Evolutionary conservation across 495 filamentous ascomycete genomes (phyloP).

Genomic region (Neurospora terricola): DNA sequence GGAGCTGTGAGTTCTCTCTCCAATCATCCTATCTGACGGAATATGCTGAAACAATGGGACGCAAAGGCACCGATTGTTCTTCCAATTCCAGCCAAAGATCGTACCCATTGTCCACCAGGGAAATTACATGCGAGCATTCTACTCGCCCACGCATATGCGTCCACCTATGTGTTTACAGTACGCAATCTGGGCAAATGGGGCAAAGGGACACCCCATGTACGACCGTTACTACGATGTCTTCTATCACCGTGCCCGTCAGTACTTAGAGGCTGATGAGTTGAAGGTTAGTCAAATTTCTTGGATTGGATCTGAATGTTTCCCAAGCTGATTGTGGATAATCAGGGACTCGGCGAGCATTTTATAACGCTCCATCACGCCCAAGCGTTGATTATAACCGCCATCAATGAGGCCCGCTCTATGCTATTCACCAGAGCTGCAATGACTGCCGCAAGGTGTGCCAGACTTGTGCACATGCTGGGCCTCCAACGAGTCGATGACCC

Average conservation of each 20-base stretch:
- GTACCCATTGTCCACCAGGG: conserved; percentile 32
- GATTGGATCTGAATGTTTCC: neutral
- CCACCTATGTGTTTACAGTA: conserved; percentile 42
- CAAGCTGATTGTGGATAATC: conserved; percentile 1
- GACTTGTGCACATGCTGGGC: conserved; percentile 37
- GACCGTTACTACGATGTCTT: conserved; percentile 31
- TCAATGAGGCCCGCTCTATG: conserved; percentile 32
- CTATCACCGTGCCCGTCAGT: conserved; percentile 37
- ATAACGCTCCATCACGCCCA: conserved; percentile 38
- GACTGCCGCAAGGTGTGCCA: conserved; percentile 30
- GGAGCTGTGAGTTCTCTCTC: conserved; percentile 29
- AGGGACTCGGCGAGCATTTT: conserved; percentile 36
- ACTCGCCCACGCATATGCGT: conserved; percentile 33
- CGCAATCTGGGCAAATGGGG: conserved; percentile 35
- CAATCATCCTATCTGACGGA: neutral
- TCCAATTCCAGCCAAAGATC: conserved; percentile 24
- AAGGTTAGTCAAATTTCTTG: conserved; percentile 21
- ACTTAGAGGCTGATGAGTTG: conserved; percentile 39
- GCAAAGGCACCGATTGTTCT: conserved; percentile 18
- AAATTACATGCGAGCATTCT: conserved; percentile 31
- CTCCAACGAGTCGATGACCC: conserved; percentile 35
- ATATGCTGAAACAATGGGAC: neutral
- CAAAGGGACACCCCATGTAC: conserved; percentile 30
- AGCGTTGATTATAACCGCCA: conserved; percentile 33
- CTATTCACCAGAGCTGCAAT: conserved; percentile 35